Base-by-base conservation (phyloP, 768 basidiomycete species). In the Xerocomellus intermedius region DNA sequence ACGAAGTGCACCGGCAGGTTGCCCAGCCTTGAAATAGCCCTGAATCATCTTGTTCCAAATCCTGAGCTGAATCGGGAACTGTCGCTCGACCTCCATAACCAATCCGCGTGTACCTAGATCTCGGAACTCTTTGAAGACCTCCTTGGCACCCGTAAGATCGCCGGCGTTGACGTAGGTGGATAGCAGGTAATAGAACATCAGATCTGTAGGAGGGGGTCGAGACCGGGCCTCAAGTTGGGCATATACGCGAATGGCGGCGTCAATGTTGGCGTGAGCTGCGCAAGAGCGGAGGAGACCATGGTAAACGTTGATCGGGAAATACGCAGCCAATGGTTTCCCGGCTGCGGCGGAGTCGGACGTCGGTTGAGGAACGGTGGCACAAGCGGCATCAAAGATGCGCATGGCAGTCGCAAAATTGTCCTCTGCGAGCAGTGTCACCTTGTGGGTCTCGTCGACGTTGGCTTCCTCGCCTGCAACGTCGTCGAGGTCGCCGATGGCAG, bases 21-120 rank as follows among this genome's bases (percentile, higher is more conserved):
- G 71, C 1, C 84, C 84, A 37, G 75, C 79, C 37, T 75, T 77
- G 75, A 94, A 86, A 69, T 89, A 86, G 0, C 84, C 79, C 45
- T 83, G 77, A 35, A 94, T 83, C 86, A 92, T 91, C 62, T 80
- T 75, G 60, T 90, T 89, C 83, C 83, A 93, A 2, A 86, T 73
- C 37, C 74, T 66, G 42, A 86, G 71, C 48, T 79, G 77, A 21
- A 73, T 70, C 30, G 69, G 65, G 30, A 50, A 55, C 45, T 54
- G 43, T 24, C 57, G 48, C 10, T 56, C 69, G 52, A 68, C 64
- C 42, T 50, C 50, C 5, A 50, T 48, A 16, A 67, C 49, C 8
- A 64, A 68, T 8, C 77, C 79, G 0, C 66, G 64, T 12, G 70
- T 58, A 22, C 75, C 74, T 5, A 81, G 78, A 13, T 65, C 48